Conservation (phyloP, 495 filamentous ascomycete genomes). For the Usnea hakonensis region DNA sequence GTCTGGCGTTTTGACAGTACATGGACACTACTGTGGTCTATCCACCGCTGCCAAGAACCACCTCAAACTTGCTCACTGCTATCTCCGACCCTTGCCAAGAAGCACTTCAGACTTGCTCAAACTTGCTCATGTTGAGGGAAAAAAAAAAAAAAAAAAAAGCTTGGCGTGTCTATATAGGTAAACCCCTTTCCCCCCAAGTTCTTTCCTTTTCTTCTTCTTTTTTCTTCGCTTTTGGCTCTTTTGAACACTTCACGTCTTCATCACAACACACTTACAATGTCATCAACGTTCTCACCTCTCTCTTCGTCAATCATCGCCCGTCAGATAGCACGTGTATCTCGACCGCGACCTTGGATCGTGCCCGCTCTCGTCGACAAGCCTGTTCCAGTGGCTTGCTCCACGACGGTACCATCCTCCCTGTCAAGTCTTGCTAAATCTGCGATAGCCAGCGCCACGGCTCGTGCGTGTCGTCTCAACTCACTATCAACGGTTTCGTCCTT, state of each 20-base stretch:
- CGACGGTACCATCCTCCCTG: not conserved
- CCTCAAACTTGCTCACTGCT: not conserved
- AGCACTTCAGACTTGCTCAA: too few relatives aligned
- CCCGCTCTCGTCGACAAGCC: not conserved
- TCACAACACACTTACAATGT: conserved; percentile 5
- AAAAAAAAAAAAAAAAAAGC: too few relatives aligned
- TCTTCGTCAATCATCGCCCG: not conserved
- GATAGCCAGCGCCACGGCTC: not conserved
- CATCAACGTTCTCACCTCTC: not conserved
- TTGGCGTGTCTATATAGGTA: not conserved
- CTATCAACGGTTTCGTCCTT: not conserved
- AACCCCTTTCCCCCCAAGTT: not conserved
- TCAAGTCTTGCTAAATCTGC: not conserved
- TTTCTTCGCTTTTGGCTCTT: not conserved
- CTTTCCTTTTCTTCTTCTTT: not conserved
- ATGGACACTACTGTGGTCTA: not conserved
- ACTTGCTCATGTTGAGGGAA: too few relatives aligned
- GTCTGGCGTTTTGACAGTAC: not conserved
- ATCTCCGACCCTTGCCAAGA: too few relatives aligned
- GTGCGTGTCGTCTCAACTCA: not conserved
- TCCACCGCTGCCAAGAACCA: not conserved
- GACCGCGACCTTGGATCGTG: not conserved
- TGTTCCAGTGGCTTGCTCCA: not conserved
- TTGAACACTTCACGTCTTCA: not conserved
- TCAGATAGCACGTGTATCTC: conserved; percentile 6